Conservation (phyloP, 2,329 filamentous ascomycete genomes). For the Pyrenochaeta sp. region DNA sequence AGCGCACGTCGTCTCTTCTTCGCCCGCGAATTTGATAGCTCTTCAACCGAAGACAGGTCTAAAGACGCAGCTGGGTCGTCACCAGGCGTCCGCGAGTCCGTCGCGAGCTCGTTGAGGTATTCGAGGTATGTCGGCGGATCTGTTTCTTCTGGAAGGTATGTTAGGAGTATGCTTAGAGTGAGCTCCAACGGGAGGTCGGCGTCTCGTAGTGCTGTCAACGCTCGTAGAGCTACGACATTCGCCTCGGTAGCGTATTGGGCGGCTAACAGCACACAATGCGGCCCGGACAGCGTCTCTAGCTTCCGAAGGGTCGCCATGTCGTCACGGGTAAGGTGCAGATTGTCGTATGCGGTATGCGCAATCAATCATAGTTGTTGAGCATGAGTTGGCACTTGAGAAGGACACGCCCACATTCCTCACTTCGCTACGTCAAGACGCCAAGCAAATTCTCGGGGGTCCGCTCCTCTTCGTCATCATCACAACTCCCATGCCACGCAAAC, state of each 20-base stretch:
- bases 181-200: slow-evolving; percentile 70
- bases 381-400: slow-evolving; percentile 8
- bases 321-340: neutral
- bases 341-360: slow-evolving; percentile 1
- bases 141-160: slow-evolving; percentile 76
- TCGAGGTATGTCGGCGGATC: slow-evolving; percentile 69
- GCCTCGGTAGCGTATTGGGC: slow-evolving; percentile 72
- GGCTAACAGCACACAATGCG: slow-evolving; percentile 77
- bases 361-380: slow-evolving; percentile 5
- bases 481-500: too few relatives aligned
- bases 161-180: slow-evolving; percentile 76
- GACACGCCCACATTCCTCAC: slow-evolving; percentile 19
- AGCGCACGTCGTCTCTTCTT: slow-evolving; percentile 71
- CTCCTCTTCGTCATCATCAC: neutral
- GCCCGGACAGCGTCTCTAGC: slow-evolving; percentile 62
- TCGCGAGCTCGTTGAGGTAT: slow-evolving; percentile 67
- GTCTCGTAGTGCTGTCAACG: slow-evolving; percentile 65
- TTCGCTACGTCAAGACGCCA: slow-evolving; percentile 29
- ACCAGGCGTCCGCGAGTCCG: slow-evolving; percentile 57
- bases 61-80: slow-evolving; percentile 49
- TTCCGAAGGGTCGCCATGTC: slow-evolving; percentile 39
- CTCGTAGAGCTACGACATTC: slow-evolving; percentile 69
- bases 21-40: slow-evolving; percentile 70
- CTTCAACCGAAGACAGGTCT: slow-evolving; percentile 65
- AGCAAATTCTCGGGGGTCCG: slow-evolving; percentile 23